These are phyloP conservation scores for Xylaria flabelliformis DNA, from an alignment of 495 filamentous ascomycete genomes.

Conservation along the genomic window DNA sequence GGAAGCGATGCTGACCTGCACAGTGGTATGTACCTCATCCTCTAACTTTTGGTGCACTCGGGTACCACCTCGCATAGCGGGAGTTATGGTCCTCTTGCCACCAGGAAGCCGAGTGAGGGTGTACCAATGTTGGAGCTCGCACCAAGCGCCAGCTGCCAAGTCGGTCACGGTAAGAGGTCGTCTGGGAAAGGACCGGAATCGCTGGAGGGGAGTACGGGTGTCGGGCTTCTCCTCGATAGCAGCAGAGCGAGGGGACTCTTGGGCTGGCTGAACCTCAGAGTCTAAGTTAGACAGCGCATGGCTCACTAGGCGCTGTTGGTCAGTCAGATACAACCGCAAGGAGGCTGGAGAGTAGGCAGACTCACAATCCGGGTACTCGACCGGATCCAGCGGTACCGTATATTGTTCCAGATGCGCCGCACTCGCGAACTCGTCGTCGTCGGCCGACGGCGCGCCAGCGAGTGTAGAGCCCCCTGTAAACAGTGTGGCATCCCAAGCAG, in stretches of 20 bases:
- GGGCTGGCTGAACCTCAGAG: slow-evolving; percentile 16
- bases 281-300: slow-evolving; percentile 42
- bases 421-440: slow-evolving; percentile 26
- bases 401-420: slow-evolving; percentile 3
- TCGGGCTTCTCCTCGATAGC: slow-evolving; percentile 30
- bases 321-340: slow-evolving; percentile 54
- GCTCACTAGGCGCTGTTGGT: slow-evolving; percentile 70
- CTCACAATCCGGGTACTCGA: slow-evolving; percentile 58
- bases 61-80: slow-evolving; percentile 82
- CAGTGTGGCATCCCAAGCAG: not conserved
- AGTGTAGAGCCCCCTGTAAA: not conserved
- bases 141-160: slow-evolving; percentile 88
- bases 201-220: slow-evolving; percentile 58
- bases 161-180: slow-evolving; percentile 91
- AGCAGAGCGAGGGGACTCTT: not conserved
- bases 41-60: slow-evolving; percentile 83
- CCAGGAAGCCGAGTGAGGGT: slow-evolving; percentile 69
- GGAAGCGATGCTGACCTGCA: slow-evolving; percentile 71
- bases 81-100: slow-evolving; percentile 74
- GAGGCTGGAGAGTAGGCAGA: slow-evolving; percentile 16
- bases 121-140: slow-evolving; percentile 93
- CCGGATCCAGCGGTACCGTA: slow-evolving; percentile 29
- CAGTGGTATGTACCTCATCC: slow-evolving; percentile 78
- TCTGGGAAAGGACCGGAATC: slow-evolving; percentile 78
- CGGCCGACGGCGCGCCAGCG: not conserved